Evolutionary conservation across 768 basidiomycete genomes (phyloP).

Genomic region (Boletus coccyginus): DNA sequence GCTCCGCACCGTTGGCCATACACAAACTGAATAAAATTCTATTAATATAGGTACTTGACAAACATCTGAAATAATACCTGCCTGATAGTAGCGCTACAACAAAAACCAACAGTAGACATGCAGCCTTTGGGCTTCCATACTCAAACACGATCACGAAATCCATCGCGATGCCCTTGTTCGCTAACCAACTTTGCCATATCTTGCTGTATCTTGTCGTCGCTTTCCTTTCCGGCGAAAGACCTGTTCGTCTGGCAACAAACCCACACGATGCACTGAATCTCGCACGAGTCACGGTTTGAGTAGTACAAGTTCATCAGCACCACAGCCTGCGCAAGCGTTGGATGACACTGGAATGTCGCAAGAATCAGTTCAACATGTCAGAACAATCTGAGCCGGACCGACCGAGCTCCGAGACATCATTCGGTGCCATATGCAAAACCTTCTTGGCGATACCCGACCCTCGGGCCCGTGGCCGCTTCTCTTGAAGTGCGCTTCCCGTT

Average conservation of each 20-base stretch:
- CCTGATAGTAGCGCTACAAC: not conserved
- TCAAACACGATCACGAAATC: constrained; percentile 37
- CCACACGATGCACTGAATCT: constrained; percentile 42
- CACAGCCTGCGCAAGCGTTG: constrained; percentile 34
- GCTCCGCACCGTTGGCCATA: no score
- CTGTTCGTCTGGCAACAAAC: constrained; percentile 35
- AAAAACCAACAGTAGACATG: not conserved
- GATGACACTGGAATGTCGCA: constrained; percentile 29
- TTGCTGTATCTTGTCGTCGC: constrained; percentile 12
- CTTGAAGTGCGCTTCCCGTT: not conserved
- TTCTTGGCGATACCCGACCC: constrained; percentile 33
- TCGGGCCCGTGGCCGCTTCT: constrained; percentile 9
- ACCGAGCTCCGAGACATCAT: constrained; percentile 44
- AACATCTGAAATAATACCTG: not conserved
- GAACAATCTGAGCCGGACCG: constrained; percentile 14
- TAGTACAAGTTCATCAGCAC: constrained; percentile 31
- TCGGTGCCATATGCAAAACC: constrained; percentile 46
- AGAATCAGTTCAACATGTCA: not conserved
- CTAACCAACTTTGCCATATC: constrained; percentile 41
- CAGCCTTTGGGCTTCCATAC: not conserved
- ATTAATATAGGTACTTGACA: not conserved
- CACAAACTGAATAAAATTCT: not conserved
- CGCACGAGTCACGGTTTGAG: constrained; percentile 36
- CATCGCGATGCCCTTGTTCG: constrained; percentile 26
- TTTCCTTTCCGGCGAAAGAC: constrained; percentile 27